A percentile compares a stretch with the other conserved stretches of the same genome.
These are phyloP conservation scores for Tetracladium setigerum DNA, from an alignment of 495 filamentous ascomycete species.

Conservation along the genomic window DNA sequence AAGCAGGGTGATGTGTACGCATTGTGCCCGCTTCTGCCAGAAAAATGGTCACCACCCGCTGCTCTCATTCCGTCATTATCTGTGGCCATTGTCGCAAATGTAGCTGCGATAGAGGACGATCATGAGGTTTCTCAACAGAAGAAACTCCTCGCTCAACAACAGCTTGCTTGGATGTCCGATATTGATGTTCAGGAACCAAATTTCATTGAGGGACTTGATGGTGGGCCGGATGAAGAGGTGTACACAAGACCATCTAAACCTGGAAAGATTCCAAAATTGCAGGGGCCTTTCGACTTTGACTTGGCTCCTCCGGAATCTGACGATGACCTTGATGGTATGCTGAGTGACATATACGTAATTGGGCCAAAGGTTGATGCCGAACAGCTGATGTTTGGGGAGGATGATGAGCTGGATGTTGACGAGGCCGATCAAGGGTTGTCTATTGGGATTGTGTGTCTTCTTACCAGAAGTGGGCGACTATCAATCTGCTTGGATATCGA, in stretches of 20 bases:
- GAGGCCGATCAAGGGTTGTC: constrained; percentile 57
- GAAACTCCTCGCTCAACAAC: constrained; percentile 56
- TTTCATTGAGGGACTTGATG: constrained; percentile 31
- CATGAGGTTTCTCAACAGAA: constrained; percentile 42
- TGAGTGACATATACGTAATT: constrained; percentile 47
- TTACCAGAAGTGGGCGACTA: constrained; percentile 64
- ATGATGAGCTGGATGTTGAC: constrained; percentile 44
- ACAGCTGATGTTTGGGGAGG: constrained; percentile 55
- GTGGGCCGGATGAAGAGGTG: constrained; percentile 44
- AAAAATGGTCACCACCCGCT: constrained; percentile 71
- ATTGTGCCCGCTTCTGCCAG: constrained; percentile 78
- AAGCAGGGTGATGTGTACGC: constrained; percentile 80
- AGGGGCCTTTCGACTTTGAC: constrained; percentile 76
- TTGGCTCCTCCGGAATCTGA: constrained; percentile 54
- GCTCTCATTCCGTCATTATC: constrained; percentile 70
- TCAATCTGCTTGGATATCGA: constrained; percentile 74
- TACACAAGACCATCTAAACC: constrained; percentile 64
- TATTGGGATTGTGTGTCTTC: constrained; percentile 63
- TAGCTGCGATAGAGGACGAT: constrained; percentile 52
- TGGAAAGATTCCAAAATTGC: constrained; percentile 66
- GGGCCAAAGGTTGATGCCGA: constrained; percentile 45
- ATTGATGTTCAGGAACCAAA: constrained; percentile 70
- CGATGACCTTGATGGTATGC: constrained; percentile 58
- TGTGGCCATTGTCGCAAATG: constrained; percentile 60
- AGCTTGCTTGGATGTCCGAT: constrained; percentile 76